phyloP scores from a whole-genome alignment of 2,329 filamentous ascomycete genomes.

The Zelopaecilomyces penicillatus region DNA sequence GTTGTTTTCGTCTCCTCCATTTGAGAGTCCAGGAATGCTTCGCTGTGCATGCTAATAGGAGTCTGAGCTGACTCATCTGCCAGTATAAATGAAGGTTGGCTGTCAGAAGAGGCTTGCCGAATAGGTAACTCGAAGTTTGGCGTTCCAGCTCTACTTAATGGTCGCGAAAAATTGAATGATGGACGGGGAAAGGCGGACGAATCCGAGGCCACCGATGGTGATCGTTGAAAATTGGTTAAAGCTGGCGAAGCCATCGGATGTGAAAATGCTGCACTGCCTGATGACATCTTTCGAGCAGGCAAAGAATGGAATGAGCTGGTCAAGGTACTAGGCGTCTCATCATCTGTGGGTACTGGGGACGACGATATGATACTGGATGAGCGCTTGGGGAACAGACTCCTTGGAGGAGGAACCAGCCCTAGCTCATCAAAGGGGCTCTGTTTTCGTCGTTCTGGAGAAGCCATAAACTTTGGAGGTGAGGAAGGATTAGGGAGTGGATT shows the following conservation, averaged over 20 bases:
- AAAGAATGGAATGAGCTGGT: slow-evolving; percentile 51
- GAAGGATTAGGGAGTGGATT: slow-evolving; percentile 27
- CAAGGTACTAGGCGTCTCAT: slow-evolving; percentile 53
- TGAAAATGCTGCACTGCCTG: slow-evolving; percentile 49
- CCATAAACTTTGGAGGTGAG: slow-evolving; percentile 22
- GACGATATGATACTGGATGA: slow-evolving; percentile 55
- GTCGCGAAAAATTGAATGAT: slow-evolving; percentile 89
- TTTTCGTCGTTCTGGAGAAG: slow-evolving; percentile 38
- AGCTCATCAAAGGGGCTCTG: slow-evolving; percentile 42
- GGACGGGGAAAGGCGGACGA: slow-evolving; percentile 64
- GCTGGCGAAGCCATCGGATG: slow-evolving; percentile 47
- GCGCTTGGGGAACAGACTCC: slow-evolving; percentile 40
- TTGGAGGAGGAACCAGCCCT: slow-evolving; percentile 44
- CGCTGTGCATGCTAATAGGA: slow-evolving; percentile 64
- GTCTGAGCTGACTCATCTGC: slow-evolving; percentile 59
- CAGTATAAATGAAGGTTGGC: slow-evolving; percentile 55
- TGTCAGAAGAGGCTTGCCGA: slow-evolving; percentile 58
- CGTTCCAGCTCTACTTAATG: slow-evolving; percentile 66
- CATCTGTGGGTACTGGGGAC: slow-evolving; percentile 59
- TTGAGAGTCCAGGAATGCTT: slow-evolving; percentile 51
- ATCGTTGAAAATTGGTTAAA: slow-evolving; percentile 57
- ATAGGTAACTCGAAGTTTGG: slow-evolving; percentile 49
- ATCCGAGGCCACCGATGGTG: slow-evolving; percentile 79
- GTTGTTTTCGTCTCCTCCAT: slow-evolving; percentile 39
- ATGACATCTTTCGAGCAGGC: slow-evolving; percentile 68